Percentiles rank a stretch among this genome's conserved stretches.
Evolutionary conservation across 176 grass and related monocot species (phyloP).

Genomic region (Eragrostis curvula): DNA sequence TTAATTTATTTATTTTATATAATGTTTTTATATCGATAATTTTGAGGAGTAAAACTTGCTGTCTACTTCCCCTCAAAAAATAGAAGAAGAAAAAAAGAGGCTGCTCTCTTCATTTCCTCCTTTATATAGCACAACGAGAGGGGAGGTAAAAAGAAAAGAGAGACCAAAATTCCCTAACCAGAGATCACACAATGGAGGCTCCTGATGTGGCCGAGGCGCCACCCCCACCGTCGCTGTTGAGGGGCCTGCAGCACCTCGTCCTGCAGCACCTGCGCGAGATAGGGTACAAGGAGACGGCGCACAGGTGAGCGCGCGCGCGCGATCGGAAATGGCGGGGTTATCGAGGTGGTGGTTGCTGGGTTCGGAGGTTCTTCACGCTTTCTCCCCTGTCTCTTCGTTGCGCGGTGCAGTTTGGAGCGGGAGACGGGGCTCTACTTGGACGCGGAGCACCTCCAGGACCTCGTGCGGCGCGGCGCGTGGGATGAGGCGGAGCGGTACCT

Average conservation of each 20-base stretch:
- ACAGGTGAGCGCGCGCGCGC: slow-evolving; percentile 36
- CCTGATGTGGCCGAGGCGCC: neutral
- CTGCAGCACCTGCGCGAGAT: slow-evolving; percentile 68
- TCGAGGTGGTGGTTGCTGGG: neutral
- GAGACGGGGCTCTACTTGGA: slow-evolving; percentile 88
- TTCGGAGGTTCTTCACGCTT: neutral
- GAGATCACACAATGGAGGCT: slow-evolving; percentile 42
- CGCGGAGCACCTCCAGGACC: slow-evolving; percentile 83
- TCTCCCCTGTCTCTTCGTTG: neutral
- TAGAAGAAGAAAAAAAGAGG: too few relatives aligned
- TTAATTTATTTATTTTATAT: too few relatives aligned
- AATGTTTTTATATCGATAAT: too few relatives aligned
- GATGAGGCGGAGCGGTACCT: slow-evolving; percentile 95
- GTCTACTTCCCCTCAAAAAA: too few relatives aligned
- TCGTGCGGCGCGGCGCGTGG: slow-evolving; percentile 89
- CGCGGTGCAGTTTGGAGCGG: slow-evolving; percentile 70
- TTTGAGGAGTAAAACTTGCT: too few relatives aligned
- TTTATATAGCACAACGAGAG: neutral
- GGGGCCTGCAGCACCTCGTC: slow-evolving; percentile 66
- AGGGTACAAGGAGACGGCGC: slow-evolving; percentile 70
- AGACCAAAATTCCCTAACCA: neutral
- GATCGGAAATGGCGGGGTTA: neutral
- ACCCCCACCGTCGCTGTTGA: neutral
- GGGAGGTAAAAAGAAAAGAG: neutral
- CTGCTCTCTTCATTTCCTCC: too few relatives aligned